A percentile compares a stretch with the other conserved stretches of the same genome.
Conservation (phyloP, 108 stramenopile genomes). For the Skeletonema marinoi region DNA sequence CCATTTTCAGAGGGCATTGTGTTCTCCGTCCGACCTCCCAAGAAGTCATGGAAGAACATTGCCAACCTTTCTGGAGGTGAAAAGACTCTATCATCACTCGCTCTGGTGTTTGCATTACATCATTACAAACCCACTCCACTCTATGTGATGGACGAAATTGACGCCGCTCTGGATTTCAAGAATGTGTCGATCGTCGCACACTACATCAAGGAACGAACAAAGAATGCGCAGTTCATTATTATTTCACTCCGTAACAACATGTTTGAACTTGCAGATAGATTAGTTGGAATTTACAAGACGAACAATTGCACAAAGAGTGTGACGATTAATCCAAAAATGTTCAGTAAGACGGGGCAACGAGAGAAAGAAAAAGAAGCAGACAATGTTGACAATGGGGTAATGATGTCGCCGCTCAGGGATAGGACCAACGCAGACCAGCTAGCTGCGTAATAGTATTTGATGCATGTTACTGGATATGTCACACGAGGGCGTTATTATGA, state of each 20-base stretch:
- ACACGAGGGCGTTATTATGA: background rate
- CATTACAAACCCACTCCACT: conserved; percentile 99
- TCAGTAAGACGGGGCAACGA: conserved; percentile 18
- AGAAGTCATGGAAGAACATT: conserved; percentile 99
- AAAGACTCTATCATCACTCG: conserved; percentile 97
- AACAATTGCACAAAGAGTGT: conserved; percentile 96
- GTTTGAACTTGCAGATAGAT: conserved; percentile 98
- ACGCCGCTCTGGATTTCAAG: conserved; percentile 99
- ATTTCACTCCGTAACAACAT: conserved; percentile 99
- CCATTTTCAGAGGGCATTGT: conserved; percentile 98
- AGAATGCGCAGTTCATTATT: conserved; percentile 99
- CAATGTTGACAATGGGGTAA: background rate
- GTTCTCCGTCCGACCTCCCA: conserved; percentile 97
- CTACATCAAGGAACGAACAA: conserved; percentile 99
- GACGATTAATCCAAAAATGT: conserved; percentile 88
- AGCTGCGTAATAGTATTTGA: background rate
- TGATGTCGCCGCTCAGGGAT: conserved; percentile 33
- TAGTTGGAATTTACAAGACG: conserved; percentile 99
- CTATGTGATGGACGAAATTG: conserved; percentile 99
- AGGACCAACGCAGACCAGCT: conserved; percentile 26
- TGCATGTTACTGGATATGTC: background rate
- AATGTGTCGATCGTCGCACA: conserved; percentile 99
- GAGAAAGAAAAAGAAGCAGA: background rate
- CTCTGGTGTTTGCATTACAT: conserved; percentile 99
- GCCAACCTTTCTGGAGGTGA: conserved; percentile 98